Percentiles rank a stretch among this genome's conserved stretches.
These are phyloP conservation scores for Globisporangium megalacanthum DNA, from an alignment of 352 stramenopile species.

Conservation along the genomic window DNA sequence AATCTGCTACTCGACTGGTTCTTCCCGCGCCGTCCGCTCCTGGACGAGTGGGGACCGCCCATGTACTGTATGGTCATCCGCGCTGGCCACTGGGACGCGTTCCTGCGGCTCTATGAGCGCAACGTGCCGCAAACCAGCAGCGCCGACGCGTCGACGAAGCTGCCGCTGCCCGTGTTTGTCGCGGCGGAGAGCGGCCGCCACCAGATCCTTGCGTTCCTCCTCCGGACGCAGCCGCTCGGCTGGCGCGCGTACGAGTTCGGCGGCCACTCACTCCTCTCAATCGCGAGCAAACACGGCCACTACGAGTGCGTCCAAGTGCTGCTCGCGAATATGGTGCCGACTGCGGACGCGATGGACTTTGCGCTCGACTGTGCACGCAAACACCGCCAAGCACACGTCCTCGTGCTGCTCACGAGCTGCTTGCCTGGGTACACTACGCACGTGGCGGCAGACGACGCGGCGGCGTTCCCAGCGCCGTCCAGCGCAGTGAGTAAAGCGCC, in stretches of 20 bases:
- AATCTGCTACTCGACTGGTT: conserved; percentile 58
- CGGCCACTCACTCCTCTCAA: conserved; percentile 52
- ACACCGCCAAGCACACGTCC: conserved; percentile 55
- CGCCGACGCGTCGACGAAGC: conserved; percentile 17
- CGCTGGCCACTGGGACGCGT: conserved; percentile 53
- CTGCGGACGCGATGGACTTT: conserved; percentile 30
- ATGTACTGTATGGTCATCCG: conserved; percentile 74
- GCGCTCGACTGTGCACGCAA: conserved; percentile 43
- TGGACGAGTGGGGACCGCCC: conserved; percentile 40
- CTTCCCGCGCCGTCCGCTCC: conserved; percentile 34
- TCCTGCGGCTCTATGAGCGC: conserved; percentile 46
- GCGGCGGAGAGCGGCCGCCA: conserved; percentile 48
- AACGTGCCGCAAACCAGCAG: conserved; percentile 16
- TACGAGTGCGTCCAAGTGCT: conserved; percentile 66
- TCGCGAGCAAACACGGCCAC: conserved; percentile 58
- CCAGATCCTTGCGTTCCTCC: conserved; percentile 44
- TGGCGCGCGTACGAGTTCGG: conserved; percentile 51
- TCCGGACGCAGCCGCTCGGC: conserved; percentile 23
- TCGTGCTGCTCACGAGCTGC: conserved; percentile 67
- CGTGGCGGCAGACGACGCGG: conserved; percentile 9
- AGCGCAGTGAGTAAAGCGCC: conserved; percentile 2
- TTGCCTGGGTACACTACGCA: conserved; percentile 41
- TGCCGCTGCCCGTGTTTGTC: conserved; percentile 53
- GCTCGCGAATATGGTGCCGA: conserved; percentile 26
- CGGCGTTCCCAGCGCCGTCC: not conserved